A percentile compares a stretch with the other conserved stretches of the same genome.
These are phyloP conservation scores for Nelumbo lutea DNA, from an alignment of 164 flowering plant genomes.

Conservation along the genomic window DNA sequence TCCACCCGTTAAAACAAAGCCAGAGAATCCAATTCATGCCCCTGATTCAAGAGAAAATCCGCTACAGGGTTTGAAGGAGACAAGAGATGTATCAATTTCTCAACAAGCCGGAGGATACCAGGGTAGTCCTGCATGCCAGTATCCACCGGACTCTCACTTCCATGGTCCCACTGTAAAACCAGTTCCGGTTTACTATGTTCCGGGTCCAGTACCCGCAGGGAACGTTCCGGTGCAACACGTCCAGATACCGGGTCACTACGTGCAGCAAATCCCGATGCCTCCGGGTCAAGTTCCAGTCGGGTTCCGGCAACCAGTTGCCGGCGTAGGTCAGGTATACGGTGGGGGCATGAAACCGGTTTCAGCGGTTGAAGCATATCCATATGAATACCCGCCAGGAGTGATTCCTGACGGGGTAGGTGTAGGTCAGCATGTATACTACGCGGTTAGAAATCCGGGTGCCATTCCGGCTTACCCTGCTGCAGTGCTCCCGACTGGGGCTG, in stretches of 20 bases:
- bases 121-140: conserved; percentile 42
- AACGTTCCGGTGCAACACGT: conserved; percentile 36
- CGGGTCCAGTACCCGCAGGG: conserved; percentile 26
- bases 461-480: conserved; percentile 35
- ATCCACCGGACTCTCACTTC: conserved; percentile 33
- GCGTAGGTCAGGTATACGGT: conserved; percentile 40
- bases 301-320: conserved; percentile 26
- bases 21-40: conserved; percentile 22
- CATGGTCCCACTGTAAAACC: conserved; percentile 34
- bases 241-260: conserved; percentile 34
- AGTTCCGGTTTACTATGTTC: conserved; percentile 58
- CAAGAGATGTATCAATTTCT: conserved; percentile 15
- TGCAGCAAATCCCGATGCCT: conserved; percentile 29
- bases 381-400: conserved; percentile 23
- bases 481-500: conserved; percentile 33
- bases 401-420: conserved; percentile 23
- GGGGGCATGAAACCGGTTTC: conserved; percentile 30
- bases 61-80: conserved; percentile 16
- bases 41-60: conserved; percentile 19
- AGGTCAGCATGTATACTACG: conserved; percentile 46
- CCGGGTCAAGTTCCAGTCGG: conserved; percentile 38
- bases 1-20: conserved; percentile 61
- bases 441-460: conserved; percentile 31
- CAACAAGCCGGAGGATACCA: conserved; percentile 32
- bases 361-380: conserved; percentile 20